Base-by-base conservation (phyloP, 371 early-diverging fungal species). In the Coemansia sp. region DNA sequence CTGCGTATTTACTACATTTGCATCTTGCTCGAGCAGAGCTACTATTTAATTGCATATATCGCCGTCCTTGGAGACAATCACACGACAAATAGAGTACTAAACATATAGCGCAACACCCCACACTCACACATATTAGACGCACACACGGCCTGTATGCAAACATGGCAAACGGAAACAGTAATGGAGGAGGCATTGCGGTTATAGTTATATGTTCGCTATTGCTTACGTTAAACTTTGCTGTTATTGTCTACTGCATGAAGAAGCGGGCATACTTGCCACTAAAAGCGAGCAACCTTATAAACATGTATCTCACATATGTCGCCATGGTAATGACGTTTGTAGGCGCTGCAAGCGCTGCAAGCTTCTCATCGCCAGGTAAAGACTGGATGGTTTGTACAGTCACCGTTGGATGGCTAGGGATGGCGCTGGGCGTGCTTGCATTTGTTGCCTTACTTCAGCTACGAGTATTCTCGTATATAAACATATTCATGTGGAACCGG, bases 291-390 rank as follows among this genome's bases (percentile, higher is more conserved):
- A 73, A 73, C 21, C 55, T 77, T 11, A 24, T 46, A 23, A 72
- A 68, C 24, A 77, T 77, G 78, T 63, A 65, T n/a, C 32, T 72
- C 6, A 63, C 73, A n/a, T 73, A 46, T 29, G 49, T 63, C 2
- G 29, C 78, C 6, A 72, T 73, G 66, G 26, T 73, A 24, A 59
- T 72, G 69, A 63, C 73, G 15, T 77, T 69, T 55, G 44, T 77
- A 28, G 78, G 78, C 6, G 58, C 63, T 17, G 57, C 58, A 12
- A 63, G 46, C 51, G 53, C 63, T 6, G 40, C 58, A 9, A 54
- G 59, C 13, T 72, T 69, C 13, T 65, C 65, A 15, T 56, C 29
- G 17, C 8, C 32, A 9, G 13, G 40, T n/a, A 72, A 72, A 19
- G 53, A 69, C 6, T 69, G 73, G 69, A 63, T 68, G 17, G 56